These are phyloP conservation scores for Barnettozyma siamensis DNA, from an alignment of 805 yeast species.

Conservation along the genomic window DNA sequence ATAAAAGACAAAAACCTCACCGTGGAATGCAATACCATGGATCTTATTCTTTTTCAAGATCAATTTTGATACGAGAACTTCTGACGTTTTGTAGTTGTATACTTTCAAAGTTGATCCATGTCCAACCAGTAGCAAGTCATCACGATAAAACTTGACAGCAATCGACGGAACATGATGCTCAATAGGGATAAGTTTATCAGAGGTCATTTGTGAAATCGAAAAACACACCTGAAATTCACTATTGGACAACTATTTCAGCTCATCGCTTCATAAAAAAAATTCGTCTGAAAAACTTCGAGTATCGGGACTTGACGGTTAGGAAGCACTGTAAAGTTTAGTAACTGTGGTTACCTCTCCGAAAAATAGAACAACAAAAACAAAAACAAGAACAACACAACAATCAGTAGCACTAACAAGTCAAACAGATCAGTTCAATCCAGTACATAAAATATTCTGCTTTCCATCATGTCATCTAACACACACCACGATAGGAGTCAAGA, in stretches of 20 bases:
- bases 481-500: neutral
- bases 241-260: no score
- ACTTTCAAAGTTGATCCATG: conserved; percentile 64
- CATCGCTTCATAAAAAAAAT: conserved; percentile 1
- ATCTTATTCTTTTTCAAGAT: conserved; percentile 72
- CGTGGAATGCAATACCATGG: conserved; percentile 59
- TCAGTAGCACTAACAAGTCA: no score
- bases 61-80: conserved; percentile 33
- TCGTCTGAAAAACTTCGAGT: no score
- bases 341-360: neutral
- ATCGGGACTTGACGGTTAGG: no score
- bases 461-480: neutral
- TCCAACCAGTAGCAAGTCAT: conserved; percentile 48
- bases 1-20: conserved; percentile 37
- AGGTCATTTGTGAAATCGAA: neutral
- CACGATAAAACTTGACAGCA: conserved; percentile 40
- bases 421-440: no score
- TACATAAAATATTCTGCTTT: neutral
- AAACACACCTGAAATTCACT: no score
- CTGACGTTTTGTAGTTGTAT: conserved; percentile 39
- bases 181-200: conserved; percentile 1
- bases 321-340: neutral
- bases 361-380: neutral
- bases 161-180: conserved; percentile 67
- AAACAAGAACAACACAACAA: neutral